Conservation (phyloP, 768 basidiomycete genomes). For the Mycena galopus region DNA sequence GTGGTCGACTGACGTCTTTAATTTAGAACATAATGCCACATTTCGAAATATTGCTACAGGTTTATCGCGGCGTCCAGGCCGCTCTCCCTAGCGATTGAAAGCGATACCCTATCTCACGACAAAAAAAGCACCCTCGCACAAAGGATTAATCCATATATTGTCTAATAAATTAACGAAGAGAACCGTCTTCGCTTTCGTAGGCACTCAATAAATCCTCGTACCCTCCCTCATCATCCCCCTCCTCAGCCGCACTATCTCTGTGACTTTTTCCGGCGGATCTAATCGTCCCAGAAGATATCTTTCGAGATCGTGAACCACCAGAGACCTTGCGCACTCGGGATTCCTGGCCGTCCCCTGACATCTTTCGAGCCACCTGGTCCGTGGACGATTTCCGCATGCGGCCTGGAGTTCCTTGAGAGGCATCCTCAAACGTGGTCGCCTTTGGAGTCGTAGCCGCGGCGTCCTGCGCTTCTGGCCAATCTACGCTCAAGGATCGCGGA, state of each 20-base stretch:
- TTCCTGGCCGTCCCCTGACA: conserved; percentile 52
- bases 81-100: conserved; percentile 35
- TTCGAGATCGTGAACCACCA: conserved; percentile 56
- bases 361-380: conserved; percentile 55
- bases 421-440: conserved; percentile 61
- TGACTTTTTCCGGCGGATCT: conserved; percentile 52
- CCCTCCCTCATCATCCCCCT: conserved; percentile 80
- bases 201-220: conserved; percentile 85
- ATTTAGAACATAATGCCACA: conserved; percentile 77
- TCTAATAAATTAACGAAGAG: conserved; percentile 32
- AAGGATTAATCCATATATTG: conserved; percentile 23
- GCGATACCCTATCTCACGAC: conserved; percentile 8
- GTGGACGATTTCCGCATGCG: conserved; percentile 39
- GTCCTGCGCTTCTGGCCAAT: conserved; percentile 59
- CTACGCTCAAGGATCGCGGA: conserved; percentile 63
- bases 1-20: background rate
- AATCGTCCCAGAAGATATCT: conserved; percentile 59
- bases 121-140: background rate
- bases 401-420: conserved; percentile 43
- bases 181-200: conserved; percentile 80
- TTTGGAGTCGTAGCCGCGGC: conserved; percentile 71
- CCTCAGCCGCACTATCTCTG: conserved; percentile 77
- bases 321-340: conserved; percentile 60
- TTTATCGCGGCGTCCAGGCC: conserved; percentile 74
- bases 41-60: conserved; percentile 68